Percentiles rank a stretch among this genome's conserved stretches.
These are phyloP conservation scores for Crithidia acanthocephali DNA, from an alignment of 208 protist genomes.

Conservation along the genomic window DNA sequence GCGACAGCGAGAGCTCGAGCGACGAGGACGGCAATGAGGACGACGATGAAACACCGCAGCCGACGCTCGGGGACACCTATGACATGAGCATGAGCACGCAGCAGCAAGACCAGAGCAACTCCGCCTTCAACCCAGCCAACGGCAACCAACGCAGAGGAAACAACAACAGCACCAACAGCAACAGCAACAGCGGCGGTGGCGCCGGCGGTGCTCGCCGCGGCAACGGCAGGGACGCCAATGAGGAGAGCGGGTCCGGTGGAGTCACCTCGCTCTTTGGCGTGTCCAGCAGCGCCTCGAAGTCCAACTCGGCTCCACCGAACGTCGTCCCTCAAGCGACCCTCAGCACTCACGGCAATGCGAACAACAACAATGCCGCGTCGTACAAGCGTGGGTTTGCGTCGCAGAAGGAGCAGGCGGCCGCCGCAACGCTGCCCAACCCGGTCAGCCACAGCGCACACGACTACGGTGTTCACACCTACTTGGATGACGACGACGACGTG, in stretches of 20 bases:
- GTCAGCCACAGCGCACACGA: constrained; percentile 3
- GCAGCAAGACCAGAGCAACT: constrained; percentile 7
- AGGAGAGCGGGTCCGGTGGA: constrained; percentile 10
- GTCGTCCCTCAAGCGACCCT: not conserved
- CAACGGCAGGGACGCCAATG: not conserved
- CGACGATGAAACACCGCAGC: constrained; percentile 9
- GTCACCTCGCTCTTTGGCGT: constrained; percentile 2
- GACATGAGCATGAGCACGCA: constrained; percentile 21
- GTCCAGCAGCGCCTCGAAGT: constrained; percentile 11
- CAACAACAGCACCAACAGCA: not conserved
- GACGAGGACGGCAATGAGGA: constrained; percentile 18
- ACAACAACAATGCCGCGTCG: not conserved
- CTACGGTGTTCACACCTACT: constrained; percentile 7
- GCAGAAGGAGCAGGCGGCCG: not conserved
- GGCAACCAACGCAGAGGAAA: not conserved
- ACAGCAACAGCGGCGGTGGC: not conserved
- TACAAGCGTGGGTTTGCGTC: not conserved
- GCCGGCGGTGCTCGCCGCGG: not conserved
- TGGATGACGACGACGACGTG: constrained; percentile 30
- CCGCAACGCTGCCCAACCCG: constrained; percentile 7
- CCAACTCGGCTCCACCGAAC: not conserved
- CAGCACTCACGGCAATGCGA: not conserved
- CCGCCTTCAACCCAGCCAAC: not conserved
- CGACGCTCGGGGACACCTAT: not conserved
- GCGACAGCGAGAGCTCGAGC: constrained; percentile 8